phyloP scores from a whole-genome alignment of 1,284 basidiomycete genomes.

The Tilletia caries region DNA sequence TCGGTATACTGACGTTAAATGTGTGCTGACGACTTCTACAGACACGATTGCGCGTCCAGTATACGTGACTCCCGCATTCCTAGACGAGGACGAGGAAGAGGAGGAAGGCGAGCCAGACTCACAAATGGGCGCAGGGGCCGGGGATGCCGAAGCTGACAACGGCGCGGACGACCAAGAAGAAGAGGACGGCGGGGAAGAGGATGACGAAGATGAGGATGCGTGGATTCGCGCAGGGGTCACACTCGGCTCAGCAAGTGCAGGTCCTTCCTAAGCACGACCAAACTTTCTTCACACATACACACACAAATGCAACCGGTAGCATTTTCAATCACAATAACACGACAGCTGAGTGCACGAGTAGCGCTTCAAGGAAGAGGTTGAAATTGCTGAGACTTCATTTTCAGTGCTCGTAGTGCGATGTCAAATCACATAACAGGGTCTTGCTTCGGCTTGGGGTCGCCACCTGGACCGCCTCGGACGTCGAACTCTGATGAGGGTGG shows the following conservation, averaged over 20 bases:
- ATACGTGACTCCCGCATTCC: constrained; percentile 1
- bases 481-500: constrained; percentile 28
- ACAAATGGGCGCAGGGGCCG: background rate
- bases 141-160: background rate
- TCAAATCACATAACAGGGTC: constrained; percentile 28
- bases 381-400: too few relatives aligned
- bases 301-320: too few relatives aligned
- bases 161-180: background rate
- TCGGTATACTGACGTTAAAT: too few relatives aligned
- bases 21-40: background rate
- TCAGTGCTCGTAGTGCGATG: too few relatives aligned
- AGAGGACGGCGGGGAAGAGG: background rate
- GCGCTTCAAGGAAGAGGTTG: too few relatives aligned
- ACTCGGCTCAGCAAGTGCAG: background rate
- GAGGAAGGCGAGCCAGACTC: background rate
- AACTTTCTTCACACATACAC: background rate
- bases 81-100: constrained; percentile 1
- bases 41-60: constrained; percentile 1
- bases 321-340: too few relatives aligned
- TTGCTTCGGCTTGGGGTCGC: constrained; percentile 33
- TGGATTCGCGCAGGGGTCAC: constrained; percentile 7
- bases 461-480: constrained; percentile 34
- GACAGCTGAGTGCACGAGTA: too few relatives aligned
- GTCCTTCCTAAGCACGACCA: background rate
- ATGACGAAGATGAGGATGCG: background rate